A percentile compares a stretch with the other conserved stretches of the same genome.
Conservation (phyloP, 2,329 filamentous ascomycete genomes). For the Arthrobotrys musiformis region DNA sequence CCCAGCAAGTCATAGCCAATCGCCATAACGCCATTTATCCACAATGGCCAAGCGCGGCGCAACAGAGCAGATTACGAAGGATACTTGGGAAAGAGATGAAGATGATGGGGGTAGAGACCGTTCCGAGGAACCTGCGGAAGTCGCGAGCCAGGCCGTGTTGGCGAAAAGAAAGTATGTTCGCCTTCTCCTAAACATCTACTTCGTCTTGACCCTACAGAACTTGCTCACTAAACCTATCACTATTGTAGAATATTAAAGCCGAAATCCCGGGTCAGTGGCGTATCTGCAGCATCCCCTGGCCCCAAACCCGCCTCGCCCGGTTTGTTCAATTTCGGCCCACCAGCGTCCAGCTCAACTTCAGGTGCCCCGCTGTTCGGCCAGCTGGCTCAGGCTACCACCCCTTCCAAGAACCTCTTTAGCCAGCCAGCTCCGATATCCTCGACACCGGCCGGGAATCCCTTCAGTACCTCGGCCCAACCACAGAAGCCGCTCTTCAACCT, state of each 20-base stretch:
- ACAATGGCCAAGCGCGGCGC: conserved; percentile 53
- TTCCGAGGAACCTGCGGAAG: conserved; percentile 46
- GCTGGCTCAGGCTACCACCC: conserved; percentile 29
- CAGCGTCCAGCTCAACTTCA: conserved; percentile 2
- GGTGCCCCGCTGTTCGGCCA: conserved; percentile 31
- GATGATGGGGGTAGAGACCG: conserved; percentile 44
- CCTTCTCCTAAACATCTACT: neutral
- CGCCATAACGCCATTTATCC: neutral
- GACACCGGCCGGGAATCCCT: conserved; percentile 16
- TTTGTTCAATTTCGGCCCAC: conserved; percentile 42
- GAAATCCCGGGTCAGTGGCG: conserved; percentile 34
- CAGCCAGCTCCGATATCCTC: conserved; percentile 6
- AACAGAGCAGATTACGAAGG: conserved; percentile 54
- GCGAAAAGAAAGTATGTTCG: conserved; percentile 47
- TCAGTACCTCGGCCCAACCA: conserved; percentile 2
- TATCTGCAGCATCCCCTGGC: neutral
- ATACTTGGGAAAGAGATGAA: conserved; percentile 49
- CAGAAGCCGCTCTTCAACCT: conserved; percentile 26
- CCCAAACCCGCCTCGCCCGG: conserved; percentile 24
- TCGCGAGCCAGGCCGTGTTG: conserved; percentile 36
- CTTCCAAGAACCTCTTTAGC: conserved; percentile 34
- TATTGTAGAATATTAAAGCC: conserved; percentile 47
- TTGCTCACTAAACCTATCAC: neutral
- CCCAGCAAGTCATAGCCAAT: neutral
- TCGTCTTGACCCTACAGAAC: neutral